Evolutionary conservation across 441 rosid genomes (phyloP), one percentile per base, ranked within the genome.

Genomic region (Lepidium campestre): DNA sequence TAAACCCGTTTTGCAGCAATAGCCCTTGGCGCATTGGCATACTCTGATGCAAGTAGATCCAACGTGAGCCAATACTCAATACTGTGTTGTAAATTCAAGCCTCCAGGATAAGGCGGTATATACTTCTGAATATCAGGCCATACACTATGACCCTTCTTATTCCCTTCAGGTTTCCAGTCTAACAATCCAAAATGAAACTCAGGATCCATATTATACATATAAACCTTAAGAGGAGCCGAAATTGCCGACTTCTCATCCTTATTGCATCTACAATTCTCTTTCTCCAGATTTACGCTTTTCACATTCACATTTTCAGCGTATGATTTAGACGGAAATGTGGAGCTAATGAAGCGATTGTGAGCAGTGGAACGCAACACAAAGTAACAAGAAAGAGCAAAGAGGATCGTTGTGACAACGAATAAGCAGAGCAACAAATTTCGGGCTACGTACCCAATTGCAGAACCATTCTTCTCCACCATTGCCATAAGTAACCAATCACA

Each of bases 1-100:
- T 27, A 77, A 34, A 93, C 96, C 35, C 96, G 80, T 11, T 80
- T 72, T 1, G 87, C 97, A 57, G 82, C 77, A 37, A 70, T 58
- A 55, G 74, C 75, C 0, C 81, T 77, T 0, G 80, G 79, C 10
- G 77, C 64, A 10, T 72, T 75, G 13, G 85, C 75, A 50, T 69
- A 47, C 53, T 87, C 93, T 0, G 93, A 87, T 7, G 88, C 87
- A 42, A 91, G 93, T 9, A 91, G 83, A 77, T 91, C 96, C 73
- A 91, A 65, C 1, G 96, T 89, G 13, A 93, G 85, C 99, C 99
- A 93, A 75, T 89, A 91, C 65, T 91, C 99, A 9, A 91, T 80
- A 59, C 99, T 93, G 44, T 93, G 97, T 13, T 93, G 97, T 85
- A 89, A 65, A 57, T 91, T 93, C 81, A 91, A 83, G 10, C 95